Conservation (phyloP, 345 rosid genomes). For the Moricandia arvensis region DNA sequence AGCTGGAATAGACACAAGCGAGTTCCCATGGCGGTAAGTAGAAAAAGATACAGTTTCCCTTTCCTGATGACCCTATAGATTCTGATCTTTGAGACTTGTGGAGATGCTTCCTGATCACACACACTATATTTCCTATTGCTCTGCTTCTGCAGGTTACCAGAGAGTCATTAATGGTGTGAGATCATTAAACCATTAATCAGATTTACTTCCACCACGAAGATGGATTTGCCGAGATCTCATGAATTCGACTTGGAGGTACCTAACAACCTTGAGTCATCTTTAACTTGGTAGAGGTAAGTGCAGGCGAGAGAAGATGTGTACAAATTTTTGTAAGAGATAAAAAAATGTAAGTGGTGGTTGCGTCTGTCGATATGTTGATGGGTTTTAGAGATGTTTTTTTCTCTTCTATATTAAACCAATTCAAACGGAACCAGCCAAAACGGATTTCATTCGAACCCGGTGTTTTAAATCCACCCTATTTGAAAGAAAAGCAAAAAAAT, state of each 20-base stretch:
- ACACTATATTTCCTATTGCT: conserved; percentile 8
- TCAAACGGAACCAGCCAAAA: background rate
- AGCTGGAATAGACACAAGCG: conserved; percentile 97
- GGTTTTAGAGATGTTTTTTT: background rate
- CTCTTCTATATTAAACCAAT: background rate
- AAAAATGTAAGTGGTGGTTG: background rate
- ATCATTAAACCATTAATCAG: conserved; percentile 5
- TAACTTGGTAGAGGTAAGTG: background rate
- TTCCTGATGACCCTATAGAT: background rate
- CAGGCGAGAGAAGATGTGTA: background rate
- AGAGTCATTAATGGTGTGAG: conserved; percentile 61
- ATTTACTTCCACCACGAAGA: conserved; percentile 18
- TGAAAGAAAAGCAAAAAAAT: too few relatives aligned
- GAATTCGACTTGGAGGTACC: conserved; percentile 19
- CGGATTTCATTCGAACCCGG: too few relatives aligned
- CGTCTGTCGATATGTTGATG: background rate
- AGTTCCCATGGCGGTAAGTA: conserved; percentile 96
- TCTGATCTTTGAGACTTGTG: background rate
- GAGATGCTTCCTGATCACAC: conserved; percentile 7
- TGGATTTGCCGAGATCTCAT: conserved; percentile 3
- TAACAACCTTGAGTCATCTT: conserved; percentile 1
- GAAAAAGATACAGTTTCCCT: background rate
- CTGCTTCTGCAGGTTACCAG: conserved; percentile 68
- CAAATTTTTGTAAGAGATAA: background rate
- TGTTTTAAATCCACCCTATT: too few relatives aligned